phyloP scores from a whole-genome alignment of 2,329 filamentous ascomycete genomes.

The Exophiala viscosa region DNA sequence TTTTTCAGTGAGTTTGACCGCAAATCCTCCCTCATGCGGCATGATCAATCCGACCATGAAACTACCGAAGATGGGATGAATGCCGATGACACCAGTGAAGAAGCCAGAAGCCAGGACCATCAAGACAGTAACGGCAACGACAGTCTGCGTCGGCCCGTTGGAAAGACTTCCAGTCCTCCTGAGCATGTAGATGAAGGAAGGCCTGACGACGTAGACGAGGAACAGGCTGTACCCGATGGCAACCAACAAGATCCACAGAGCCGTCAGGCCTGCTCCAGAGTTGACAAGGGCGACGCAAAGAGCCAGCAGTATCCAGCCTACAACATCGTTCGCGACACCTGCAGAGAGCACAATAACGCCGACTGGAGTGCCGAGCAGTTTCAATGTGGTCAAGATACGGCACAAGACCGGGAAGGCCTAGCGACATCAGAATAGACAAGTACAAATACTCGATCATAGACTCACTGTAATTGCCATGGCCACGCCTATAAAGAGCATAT shows the following conservation, averaged over 20 bases:
- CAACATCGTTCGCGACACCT: slow-evolving; percentile 88
- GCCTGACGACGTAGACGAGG: slow-evolving; percentile 68
- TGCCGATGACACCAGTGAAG: slow-evolving; percentile 85
- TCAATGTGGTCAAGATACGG: slow-evolving; percentile 86
- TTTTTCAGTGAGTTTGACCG: slow-evolving; percentile 85
- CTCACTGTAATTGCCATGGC: slow-evolving; percentile 83
- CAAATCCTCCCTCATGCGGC: slow-evolving; percentile 62
- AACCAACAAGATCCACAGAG: slow-evolving; percentile 77
- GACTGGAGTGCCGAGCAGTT: slow-evolving; percentile 76
- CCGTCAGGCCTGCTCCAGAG: slow-evolving; percentile 73
- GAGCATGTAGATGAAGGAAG: slow-evolving; percentile 70
- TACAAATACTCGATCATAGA: not conserved
- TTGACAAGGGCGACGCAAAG: slow-evolving; percentile 93
- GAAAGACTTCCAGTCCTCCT: slow-evolving; percentile 72
- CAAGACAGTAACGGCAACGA: slow-evolving; percentile 77
- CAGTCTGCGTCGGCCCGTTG: slow-evolving; percentile 80
- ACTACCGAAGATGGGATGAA: slow-evolving; percentile 91
- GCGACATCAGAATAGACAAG: slow-evolving; percentile 6
- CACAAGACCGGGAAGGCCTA: slow-evolving; percentile 82
- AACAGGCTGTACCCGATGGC: slow-evolving; percentile 73
- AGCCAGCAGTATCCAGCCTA: slow-evolving; percentile 86
- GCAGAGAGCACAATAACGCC: slow-evolving; percentile 86
- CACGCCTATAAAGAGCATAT: slow-evolving; percentile 80
- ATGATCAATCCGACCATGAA: slow-evolving; percentile 88
- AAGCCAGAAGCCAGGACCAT: slow-evolving; percentile 75